Conservation (phyloP, 331 rosid species). For the Prunus yedoensis region DNA sequence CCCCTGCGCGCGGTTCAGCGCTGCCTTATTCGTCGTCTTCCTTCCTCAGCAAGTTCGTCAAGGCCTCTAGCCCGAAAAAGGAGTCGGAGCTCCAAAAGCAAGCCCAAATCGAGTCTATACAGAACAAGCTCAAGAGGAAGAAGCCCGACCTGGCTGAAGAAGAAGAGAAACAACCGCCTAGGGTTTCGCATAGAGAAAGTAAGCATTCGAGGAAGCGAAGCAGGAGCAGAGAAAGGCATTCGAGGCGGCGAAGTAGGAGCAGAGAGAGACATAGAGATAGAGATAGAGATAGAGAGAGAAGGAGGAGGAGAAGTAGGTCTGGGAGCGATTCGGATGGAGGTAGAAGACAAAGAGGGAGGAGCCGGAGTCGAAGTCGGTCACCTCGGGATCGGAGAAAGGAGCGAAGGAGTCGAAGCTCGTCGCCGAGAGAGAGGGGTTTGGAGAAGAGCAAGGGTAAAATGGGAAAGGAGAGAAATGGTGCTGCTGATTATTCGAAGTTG, state of each 20-base stretch:
- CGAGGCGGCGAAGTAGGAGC: constrained; percentile 43
- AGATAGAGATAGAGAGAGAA: constrained; percentile 27
- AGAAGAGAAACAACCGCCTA: constrained; percentile 33
- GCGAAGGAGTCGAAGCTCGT: constrained; percentile 27
- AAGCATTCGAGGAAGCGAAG: constrained; percentile 33
- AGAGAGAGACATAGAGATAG: constrained; percentile 38
- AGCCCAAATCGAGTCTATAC: constrained; percentile 57
- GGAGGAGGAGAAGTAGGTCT: constrained; percentile 34
- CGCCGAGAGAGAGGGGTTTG: constrained; percentile 26
- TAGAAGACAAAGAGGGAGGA: constrained; percentile 36
- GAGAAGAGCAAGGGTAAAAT: constrained; percentile 35
- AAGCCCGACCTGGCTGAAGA: constrained; percentile 33
- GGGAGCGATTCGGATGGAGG: constrained; percentile 41
- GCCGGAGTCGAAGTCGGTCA: constrained; percentile 49
- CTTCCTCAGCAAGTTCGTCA: constrained; percentile 75
- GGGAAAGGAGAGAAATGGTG: constrained; percentile 43
- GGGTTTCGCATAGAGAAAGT: constrained; percentile 54
- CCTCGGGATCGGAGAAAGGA: constrained; percentile 37
- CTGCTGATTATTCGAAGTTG: constrained; percentile 48
- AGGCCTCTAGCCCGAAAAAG: constrained; percentile 63
- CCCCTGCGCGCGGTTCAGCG: constrained; percentile 59
- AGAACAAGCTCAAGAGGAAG: constrained; percentile 73
- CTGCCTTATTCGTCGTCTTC: constrained; percentile 55
- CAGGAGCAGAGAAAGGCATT: constrained; percentile 32
- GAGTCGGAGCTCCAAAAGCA: constrained; percentile 49